Evolutionary conservation across 805 yeast species (phyloP).

Genomic region (Candida nemodendra): DNA sequence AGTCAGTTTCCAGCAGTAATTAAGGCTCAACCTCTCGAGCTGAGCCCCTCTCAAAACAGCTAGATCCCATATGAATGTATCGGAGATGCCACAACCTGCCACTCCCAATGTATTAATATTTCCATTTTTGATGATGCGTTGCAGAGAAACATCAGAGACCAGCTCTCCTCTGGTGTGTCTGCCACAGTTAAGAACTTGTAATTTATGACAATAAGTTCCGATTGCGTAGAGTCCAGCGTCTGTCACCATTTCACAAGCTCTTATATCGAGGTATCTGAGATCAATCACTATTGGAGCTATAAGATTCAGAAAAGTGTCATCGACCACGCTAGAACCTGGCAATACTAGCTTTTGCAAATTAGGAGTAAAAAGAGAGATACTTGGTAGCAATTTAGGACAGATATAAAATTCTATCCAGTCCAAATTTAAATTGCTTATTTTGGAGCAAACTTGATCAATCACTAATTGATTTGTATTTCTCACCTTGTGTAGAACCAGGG

Average conservation of each 20-base stretch:
- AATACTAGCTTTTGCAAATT: constrained; percentile 49
- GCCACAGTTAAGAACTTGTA: constrained; percentile 72
- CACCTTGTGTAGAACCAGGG: constrained; percentile 67
- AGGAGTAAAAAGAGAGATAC: constrained; percentile 41
- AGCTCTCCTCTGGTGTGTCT: constrained; percentile 66
- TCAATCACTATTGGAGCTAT: constrained; percentile 57
- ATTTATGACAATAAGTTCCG: constrained; percentile 55
- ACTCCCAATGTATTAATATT: constrained; percentile 70
- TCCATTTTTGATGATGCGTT: constrained; percentile 56
- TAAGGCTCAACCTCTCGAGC: constrained; percentile 68
- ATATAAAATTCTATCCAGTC: constrained; percentile 78
- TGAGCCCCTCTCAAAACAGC: constrained; percentile 46
- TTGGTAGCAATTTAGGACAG: constrained; percentile 71
- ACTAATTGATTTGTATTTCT: constrained; percentile 49
- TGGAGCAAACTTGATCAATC: constrained; percentile 44
- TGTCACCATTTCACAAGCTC: constrained; percentile 79
- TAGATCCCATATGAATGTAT: constrained; percentile 77
- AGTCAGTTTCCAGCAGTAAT: constrained; percentile 54
- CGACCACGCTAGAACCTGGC: constrained; percentile 68
- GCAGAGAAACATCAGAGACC: constrained; percentile 69
- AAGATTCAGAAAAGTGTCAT: constrained; percentile 54
- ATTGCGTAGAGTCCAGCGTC: constrained; percentile 75
- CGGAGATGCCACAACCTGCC: constrained; percentile 84
- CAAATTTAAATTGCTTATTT: constrained; percentile 46
- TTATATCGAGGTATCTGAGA: constrained; percentile 64